A percentile compares a stretch with the other conserved stretches of the same genome.
These are phyloP conservation scores for Prunella vulgaris DNA, from an alignment of 257 asterid species.

Conservation along the genomic window DNA sequence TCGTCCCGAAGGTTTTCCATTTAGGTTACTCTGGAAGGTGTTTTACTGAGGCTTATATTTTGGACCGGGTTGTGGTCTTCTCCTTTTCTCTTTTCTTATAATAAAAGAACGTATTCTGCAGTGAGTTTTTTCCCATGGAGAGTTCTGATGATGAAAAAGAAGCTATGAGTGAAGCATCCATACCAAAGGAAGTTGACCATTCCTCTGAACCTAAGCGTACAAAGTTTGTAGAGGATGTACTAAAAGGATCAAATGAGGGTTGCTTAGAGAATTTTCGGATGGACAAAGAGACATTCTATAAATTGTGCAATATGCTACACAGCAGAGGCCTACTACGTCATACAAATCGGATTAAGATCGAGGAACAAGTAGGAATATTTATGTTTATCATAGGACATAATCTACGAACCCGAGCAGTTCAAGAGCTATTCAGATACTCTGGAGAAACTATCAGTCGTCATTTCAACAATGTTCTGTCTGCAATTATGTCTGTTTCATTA, in stretches of 20 bases:
- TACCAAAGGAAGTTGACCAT: conserved; percentile 24
- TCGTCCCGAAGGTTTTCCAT: too few species aligned
- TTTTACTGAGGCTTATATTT: too few species aligned
- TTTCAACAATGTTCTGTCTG: conserved; percentile 44
- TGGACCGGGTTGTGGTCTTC: too few species aligned
- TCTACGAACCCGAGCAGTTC: conserved; percentile 48
- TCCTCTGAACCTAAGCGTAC: conserved; percentile 16
- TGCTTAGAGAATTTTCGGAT: conserved; percentile 44
- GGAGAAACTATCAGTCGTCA: conserved; percentile 51
- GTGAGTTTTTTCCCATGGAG: conserved; percentile 28
- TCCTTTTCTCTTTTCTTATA: too few species aligned
- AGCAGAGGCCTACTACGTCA: conserved; percentile 38
- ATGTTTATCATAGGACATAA: conserved; percentile 48
- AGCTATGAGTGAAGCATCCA: conserved; percentile 8
- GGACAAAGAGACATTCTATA: conserved; percentile 35
- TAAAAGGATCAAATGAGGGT: conserved; percentile 31
- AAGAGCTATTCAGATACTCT: conserved; percentile 42
- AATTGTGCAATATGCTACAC: conserved; percentile 35
- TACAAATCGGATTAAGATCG: conserved; percentile 43
- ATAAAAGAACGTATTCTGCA: too few species aligned
- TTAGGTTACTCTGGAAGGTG: too few species aligned
- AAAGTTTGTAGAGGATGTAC: conserved; percentile 41
- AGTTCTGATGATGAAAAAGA: conserved; percentile 37
- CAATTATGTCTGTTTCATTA: conserved; percentile 34
- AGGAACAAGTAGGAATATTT: conserved; percentile 44